Base-by-base conservation (phyloP, 768 basidiomycete genomes). In the Tricholoma flavovirens region DNA sequence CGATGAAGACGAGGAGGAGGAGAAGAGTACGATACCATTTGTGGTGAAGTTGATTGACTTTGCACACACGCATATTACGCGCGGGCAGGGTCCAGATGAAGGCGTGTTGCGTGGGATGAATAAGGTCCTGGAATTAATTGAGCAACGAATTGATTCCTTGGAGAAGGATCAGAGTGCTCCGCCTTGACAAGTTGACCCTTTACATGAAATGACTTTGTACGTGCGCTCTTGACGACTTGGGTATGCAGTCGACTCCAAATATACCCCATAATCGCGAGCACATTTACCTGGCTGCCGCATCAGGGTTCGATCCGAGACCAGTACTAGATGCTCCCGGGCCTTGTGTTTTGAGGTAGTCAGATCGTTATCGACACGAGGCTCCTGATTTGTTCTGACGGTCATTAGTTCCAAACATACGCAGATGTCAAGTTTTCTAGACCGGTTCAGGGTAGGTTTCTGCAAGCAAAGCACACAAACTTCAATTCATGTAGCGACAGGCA, bases 11-110 rank as follows among this genome's bases (percentile, higher is more conserved):
- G 59, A 58, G 1, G 62, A 58, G 53, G 56, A 24, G 53, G 29
- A 32, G 51, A 54, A 43, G 45, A 22, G 3, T 52, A 50, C 26
- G 15, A 30, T 45, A 15, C 79, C 83, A 30, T 87, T 80, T 59
- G 74, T 77, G 12, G 77, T 97, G 57, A 87, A 86, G 60, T 72
- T 97, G 60, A 98, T 98, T 61, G 96, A 99, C 73, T 98, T 99
- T 68, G 95, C 94, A 6, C 96, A 98, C 69, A 88, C 93, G 2
- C 73, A 79, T 21, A 59, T 88, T 11, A 76, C 71, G 6, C 80
- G 83, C 0, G 91, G 88, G 0, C 63, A 83, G 62, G 95, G 94
- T 4, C 83, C 85, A 1, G 95, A 98, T 67, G 70, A 79, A 36
- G 88, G 96, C 0, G 83, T 95, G 15, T 67, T 96, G 59, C 68